Conservation (phyloP, 1,284 basidiomycete species). For the Gomphus bonarii region DNA sequence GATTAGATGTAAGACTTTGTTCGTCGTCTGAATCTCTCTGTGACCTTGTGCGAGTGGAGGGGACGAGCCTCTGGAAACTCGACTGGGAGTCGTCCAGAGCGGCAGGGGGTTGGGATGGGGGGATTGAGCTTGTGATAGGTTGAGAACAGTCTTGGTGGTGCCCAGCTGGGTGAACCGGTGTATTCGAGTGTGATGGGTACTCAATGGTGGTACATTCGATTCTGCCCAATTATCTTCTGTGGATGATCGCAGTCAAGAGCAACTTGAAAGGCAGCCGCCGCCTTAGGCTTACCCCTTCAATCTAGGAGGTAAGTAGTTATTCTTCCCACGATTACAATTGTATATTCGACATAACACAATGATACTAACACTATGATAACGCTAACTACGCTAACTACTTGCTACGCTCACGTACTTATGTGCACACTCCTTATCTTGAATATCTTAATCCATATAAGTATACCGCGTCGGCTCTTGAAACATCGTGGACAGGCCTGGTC, state of each 20-base stretch:
- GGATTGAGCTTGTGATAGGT: not conserved
- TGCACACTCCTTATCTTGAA: too few species aligned
- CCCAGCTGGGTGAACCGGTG: conserved; percentile 2
- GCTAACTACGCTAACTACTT: too few species aligned
- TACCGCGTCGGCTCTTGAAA: too few species aligned
- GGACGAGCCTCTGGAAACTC: conserved; percentile 10
- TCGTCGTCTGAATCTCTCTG: conserved; percentile 11
- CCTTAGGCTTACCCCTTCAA: not conserved
- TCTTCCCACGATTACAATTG: not conserved
- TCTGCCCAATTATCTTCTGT: not conserved
- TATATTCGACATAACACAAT: not conserved
- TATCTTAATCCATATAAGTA: too few species aligned
- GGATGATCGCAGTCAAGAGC: not conserved
- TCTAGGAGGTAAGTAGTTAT: not conserved
- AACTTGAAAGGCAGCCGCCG: not conserved
- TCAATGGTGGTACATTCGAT: conserved; percentile 6
- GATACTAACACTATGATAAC: not conserved
- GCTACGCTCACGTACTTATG: too few species aligned
- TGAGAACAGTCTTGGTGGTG: conserved; percentile 1
- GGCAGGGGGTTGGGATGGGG: conserved; percentile 5
- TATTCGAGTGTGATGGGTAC: not conserved
- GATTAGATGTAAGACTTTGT: not conserved
- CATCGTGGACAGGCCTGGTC: too few species aligned
- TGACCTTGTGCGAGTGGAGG: conserved; percentile 11
- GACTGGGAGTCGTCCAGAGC: conserved; percentile 12